phyloP scores from a whole-genome alignment of 2,329 filamentous ascomycete genomes.

The Diaporthe australafricana region DNA sequence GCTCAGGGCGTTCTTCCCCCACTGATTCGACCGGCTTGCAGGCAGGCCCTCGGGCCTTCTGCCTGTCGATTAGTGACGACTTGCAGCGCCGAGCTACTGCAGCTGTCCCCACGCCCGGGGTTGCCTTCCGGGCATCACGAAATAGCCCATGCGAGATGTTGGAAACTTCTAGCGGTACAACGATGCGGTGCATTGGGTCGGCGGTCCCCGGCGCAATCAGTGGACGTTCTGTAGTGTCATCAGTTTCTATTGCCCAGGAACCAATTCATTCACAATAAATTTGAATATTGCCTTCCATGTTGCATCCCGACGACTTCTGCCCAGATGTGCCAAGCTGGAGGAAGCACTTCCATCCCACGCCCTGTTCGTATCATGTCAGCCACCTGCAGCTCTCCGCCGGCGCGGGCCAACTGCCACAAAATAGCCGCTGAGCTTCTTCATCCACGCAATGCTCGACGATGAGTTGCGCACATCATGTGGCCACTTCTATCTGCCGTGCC shows the following conservation, averaged over 20 bases:
- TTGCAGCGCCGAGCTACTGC: conserved; percentile 12
- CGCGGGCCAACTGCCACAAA: background rate
- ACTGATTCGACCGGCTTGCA: conserved; percentile 28
- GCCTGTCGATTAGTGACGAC: conserved; percentile 3
- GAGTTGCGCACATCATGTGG: conserved; percentile 10
- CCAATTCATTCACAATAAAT: background rate
- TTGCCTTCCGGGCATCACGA: conserved; percentile 1
- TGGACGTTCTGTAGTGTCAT: background rate
- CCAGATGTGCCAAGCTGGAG: background rate
- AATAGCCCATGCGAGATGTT: background rate
- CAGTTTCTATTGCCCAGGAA: background rate
- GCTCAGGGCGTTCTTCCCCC: background rate
- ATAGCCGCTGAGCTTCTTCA: background rate
- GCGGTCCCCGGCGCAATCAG: background rate
- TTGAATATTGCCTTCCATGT: background rate
- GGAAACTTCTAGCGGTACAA: conserved; percentile 5
- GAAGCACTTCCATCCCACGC: background rate
- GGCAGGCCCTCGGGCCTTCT: conserved; percentile 5
- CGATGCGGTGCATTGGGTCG: background rate
- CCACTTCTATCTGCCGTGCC: conserved; percentile 8
- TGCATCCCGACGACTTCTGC: background rate
- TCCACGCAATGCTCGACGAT: background rate
- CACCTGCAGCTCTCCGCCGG: conserved; percentile 5
- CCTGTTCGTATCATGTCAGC: background rate
- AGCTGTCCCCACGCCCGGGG: conserved; percentile 9